Percentiles rank a stretch among this genome's conserved stretches.
phyloP scores from a whole-genome alignment of 2,329 filamentous ascomycete genomes.

The Eutypa lata region DNA sequence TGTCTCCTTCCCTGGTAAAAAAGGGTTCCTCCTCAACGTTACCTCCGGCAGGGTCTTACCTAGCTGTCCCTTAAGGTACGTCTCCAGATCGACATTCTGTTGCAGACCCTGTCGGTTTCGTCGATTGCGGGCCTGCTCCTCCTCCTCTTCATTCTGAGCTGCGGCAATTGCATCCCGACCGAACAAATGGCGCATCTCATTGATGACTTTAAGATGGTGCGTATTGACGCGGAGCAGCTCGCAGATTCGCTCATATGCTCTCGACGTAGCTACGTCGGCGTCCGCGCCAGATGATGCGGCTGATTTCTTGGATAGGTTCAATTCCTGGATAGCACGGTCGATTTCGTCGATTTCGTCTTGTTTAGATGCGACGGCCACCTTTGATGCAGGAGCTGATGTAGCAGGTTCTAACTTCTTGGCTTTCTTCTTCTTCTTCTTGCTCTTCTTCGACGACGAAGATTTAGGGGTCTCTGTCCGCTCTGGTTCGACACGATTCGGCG shows the following conservation, averaged over 20 bases:
- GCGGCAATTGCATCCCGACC: slow-evolving; percentile 56
- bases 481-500: slow-evolving; percentile 16
- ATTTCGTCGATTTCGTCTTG: slow-evolving; percentile 48
- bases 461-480: slow-evolving; percentile 12
- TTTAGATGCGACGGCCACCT: slow-evolving; percentile 7
- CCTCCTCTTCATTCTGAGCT: slow-evolving; percentile 47
- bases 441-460: slow-evolving; percentile 32
- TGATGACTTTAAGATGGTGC: slow-evolving; percentile 76
- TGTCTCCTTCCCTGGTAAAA: slow-evolving; percentile 81
- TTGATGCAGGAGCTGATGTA: slow-evolving; percentile 3
- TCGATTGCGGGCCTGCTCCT: slow-evolving; percentile 35
- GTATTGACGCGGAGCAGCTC: slow-evolving; percentile 52
- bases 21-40: slow-evolving; percentile 73
- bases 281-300: slow-evolving; percentile 6
- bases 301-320: slow-evolving; percentile 20
- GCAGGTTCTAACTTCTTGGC: slow-evolving; percentile 24
- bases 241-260: slow-evolving; percentile 32
- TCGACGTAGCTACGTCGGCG: slow-evolving; percentile 5
- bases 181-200: slow-evolving; percentile 77
- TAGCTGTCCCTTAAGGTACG: slow-evolving; percentile 51
- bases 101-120: slow-evolving; percentile 33
- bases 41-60: slow-evolving; percentile 66
- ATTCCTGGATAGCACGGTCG: slow-evolving; percentile 45
- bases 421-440: slow-evolving; percentile 37
- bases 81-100: slow-evolving; percentile 56